A percentile compares a stretch with the other conserved stretches of the same genome.
Evolutionary conservation across 2,329 filamentous ascomycete genomes (phyloP).

Genomic region (Scedosporium minutisporum): DNA sequence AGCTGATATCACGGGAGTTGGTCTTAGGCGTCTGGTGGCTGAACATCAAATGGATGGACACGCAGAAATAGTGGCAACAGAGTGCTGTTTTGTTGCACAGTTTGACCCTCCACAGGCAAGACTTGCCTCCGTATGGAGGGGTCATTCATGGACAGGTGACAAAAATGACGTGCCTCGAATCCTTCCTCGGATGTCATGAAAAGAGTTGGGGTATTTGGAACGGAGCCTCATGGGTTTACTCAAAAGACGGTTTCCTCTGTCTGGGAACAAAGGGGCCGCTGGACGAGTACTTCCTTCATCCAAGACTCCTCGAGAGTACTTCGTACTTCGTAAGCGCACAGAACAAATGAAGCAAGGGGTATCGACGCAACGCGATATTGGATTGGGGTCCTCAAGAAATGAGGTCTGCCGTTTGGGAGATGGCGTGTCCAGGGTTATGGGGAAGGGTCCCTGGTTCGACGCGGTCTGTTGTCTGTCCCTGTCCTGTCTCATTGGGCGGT

Average conservation of each 20-base stretch:
- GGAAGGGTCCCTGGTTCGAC: not conserved
- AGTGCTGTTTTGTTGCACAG: not conserved
- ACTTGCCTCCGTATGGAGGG: not conserved
- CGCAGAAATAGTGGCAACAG: not conserved
- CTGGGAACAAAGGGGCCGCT: too few species aligned
- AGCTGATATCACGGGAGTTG: not conserved
- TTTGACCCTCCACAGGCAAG: not conserved
- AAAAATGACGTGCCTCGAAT: not conserved
- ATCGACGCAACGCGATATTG: not conserved
- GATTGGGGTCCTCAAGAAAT: slow-evolving; percentile 1
- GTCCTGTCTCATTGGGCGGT: not conserved
- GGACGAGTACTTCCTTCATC: too few species aligned
- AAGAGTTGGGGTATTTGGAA: too few species aligned
- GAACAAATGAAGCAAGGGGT: not conserved
- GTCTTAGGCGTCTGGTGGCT: not conserved
- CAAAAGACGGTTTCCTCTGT: too few species aligned
- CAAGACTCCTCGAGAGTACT: too few species aligned
- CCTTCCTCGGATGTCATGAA: not conserved
- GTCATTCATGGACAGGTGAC: not conserved
- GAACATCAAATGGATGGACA: not conserved
- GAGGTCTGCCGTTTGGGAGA: slow-evolving; percentile 1
- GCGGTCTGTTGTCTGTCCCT: not conserved
- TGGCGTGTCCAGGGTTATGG: not conserved
- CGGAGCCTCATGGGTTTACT: too few species aligned
- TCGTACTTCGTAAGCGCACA: not conserved